phyloP scores from a whole-genome alignment of 495 filamentous ascomycete genomes.

The Massariosphaeria phaeospora region DNA sequence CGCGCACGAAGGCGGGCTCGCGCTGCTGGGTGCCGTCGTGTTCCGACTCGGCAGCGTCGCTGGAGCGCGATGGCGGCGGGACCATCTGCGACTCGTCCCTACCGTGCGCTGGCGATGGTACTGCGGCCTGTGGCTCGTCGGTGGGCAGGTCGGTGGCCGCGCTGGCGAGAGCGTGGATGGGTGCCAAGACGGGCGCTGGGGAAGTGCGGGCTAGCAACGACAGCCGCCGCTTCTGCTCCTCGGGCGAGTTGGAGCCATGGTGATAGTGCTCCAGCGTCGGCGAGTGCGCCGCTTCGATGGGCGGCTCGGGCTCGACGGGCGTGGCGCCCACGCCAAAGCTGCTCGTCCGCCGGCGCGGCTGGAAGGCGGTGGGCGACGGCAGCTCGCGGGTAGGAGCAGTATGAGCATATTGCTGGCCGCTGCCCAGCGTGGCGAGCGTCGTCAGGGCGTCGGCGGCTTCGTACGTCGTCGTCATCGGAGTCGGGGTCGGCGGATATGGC shows the following conservation, averaged over 20 bases:
- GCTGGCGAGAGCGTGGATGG: constrained; percentile 30
- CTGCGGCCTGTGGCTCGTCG: constrained; percentile 15
- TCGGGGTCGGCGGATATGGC: constrained; percentile 2
- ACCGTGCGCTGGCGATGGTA: constrained; percentile 2
- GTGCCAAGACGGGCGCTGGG: constrained; percentile 34
- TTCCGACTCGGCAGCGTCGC: constrained; percentile 2
- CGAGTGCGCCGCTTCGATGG: constrained; percentile 32
- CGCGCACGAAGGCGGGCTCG: constrained; percentile 25
- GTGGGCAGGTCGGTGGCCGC: constrained; percentile 11
- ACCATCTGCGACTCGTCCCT: constrained; percentile 25
- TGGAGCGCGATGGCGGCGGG: constrained; percentile 10
- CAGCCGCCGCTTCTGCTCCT: constrained; percentile 37
- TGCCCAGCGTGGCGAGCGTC: constrained; percentile 26
- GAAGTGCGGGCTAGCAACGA: constrained; percentile 25
- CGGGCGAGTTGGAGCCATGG: constrained; percentile 39
- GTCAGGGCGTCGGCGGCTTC: constrained; percentile 39
- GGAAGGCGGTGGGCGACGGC: constrained; percentile 21
- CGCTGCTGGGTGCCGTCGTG: constrained; percentile 23
- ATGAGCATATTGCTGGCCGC: constrained; percentile 15
- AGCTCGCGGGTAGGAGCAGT: constrained; percentile 18
- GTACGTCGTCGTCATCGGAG: constrained; percentile 23
- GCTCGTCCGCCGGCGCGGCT: constrained; percentile 19
- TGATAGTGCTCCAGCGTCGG: constrained; percentile 42
- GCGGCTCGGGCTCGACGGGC: constrained; percentile 36
- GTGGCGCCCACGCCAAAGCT: constrained; percentile 25